Conservation (phyloP, 148 eudicot genomes). For the Linanthus parryae region DNA sequence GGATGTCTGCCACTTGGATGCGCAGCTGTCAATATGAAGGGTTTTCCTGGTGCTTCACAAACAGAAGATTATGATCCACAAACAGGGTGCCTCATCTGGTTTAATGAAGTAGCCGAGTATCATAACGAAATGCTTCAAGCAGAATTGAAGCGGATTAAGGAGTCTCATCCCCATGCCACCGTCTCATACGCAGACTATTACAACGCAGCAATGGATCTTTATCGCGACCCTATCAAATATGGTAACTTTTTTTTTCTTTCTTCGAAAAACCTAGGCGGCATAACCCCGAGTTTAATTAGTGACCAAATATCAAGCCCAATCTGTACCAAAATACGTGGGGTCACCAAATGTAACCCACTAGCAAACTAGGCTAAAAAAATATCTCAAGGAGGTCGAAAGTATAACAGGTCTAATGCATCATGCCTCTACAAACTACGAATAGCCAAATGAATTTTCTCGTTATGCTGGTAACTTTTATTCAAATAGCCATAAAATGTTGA, state of each 20-base stretch:
- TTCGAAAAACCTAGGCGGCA: no score
- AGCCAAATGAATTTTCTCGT: no score
- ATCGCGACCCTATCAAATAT: conserved; percentile 21
- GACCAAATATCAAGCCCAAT: no score
- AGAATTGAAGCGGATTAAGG: conserved; percentile 10
- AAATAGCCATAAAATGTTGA: no score
- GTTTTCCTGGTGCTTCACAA: conserved; percentile 2
- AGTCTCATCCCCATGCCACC: conserved; percentile 18
- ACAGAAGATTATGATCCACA: conserved; percentile 21
- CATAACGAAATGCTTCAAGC: conserved; percentile 23
- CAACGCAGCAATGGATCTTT: conserved; percentile 25
- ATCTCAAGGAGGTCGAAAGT: no score
- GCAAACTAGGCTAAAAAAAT: no score
- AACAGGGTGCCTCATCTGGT: conserved; percentile 31
- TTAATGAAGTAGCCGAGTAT: conserved; percentile 19
- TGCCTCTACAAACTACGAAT: no score
- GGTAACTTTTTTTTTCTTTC: conserved; percentile 18
- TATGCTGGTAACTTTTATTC: no score
- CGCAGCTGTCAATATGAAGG: conserved; percentile 16
- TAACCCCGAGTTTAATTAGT: no score
- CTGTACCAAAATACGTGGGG: no score
- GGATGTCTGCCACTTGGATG: conserved; percentile 37
- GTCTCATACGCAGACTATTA: conserved; percentile 37
- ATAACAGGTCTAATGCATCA: no score
- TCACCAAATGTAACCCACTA: no score